Conservation (phyloP, 129 eudicot species). For the Sambucus nigra region DNA sequence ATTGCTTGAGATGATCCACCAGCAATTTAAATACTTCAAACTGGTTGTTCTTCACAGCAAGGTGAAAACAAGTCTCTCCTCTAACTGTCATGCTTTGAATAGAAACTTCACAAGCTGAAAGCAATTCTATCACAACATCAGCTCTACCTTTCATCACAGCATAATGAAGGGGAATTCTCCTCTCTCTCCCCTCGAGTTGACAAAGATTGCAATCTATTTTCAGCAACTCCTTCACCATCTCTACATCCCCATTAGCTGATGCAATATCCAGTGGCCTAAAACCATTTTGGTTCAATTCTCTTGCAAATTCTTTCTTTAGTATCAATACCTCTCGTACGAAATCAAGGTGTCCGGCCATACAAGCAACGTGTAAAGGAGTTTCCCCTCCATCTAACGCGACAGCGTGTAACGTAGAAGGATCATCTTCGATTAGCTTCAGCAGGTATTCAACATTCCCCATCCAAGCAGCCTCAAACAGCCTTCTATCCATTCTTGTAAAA, state of each 20-base stretch:
- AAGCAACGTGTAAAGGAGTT: constrained; percentile 34
- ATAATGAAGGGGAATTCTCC: constrained; percentile 44
- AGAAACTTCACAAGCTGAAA: constrained; percentile 17
- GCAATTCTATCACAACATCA: constrained; percentile 26
- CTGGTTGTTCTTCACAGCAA: constrained; percentile 39
- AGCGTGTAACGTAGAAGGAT: constrained; percentile 20
- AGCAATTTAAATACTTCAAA: constrained; percentile 21
- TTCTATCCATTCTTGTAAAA: constrained; percentile 7
- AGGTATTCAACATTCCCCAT: constrained; percentile 9
- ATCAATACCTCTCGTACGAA: constrained; percentile 22
- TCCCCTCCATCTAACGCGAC: constrained; percentile 21
- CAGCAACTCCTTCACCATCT: constrained; percentile 43
- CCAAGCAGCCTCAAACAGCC: constrained; percentile 8
- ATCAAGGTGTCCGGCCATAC: constrained; percentile 30
- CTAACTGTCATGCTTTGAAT: constrained; percentile 21
- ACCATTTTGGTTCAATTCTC: constrained; percentile 37
- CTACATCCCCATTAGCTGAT: constrained; percentile 37
- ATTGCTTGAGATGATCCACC: constrained; percentile 20
- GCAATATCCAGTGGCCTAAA: constrained; percentile 37
- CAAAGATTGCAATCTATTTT: constrained; percentile 32
- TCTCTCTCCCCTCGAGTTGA: constrained; percentile 26
- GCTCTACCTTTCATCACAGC: constrained; percentile 36
- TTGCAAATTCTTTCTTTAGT: constrained; percentile 13
- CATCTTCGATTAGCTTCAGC: constrained; percentile 11
- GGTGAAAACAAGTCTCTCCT: constrained; percentile 35